These are phyloP conservation scores for Rubia yunnanensis DNA, from an alignment of 257 asterid genomes.

Conservation along the genomic window DNA sequence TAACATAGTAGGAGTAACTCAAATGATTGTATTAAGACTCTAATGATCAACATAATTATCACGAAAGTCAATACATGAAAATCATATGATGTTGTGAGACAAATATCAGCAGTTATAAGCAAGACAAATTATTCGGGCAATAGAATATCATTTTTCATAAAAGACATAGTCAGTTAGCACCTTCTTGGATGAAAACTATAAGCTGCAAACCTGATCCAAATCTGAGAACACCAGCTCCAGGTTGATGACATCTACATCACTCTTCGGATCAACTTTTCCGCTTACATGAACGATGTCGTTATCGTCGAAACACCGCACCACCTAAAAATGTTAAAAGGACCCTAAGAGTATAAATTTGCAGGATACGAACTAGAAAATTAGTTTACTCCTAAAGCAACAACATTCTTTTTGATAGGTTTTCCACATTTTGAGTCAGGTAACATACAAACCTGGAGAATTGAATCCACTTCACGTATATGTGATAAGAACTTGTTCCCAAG, in stretches of 20 bases:
- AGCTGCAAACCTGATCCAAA: slow-evolving; percentile 67
- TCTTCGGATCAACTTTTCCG: slow-evolving; percentile 87
- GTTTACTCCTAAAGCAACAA: not conserved
- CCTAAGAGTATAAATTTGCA: not conserved
- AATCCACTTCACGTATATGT: slow-evolving; percentile 96
- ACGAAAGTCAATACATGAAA: not conserved
- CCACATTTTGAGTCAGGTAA: not conserved
- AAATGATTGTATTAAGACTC: not conserved
- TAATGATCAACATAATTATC: not conserved
- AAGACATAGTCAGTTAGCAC: not conserved
- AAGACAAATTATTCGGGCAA: not conserved
- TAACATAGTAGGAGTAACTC: not conserved
- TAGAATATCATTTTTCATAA: not conserved
- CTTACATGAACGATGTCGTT: slow-evolving; percentile 92
- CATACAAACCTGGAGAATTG: slow-evolving; percentile 75
- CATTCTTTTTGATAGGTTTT: not conserved
- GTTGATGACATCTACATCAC: slow-evolving; percentile 88
- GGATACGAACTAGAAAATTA: not conserved
- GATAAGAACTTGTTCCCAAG: slow-evolving; percentile 92
- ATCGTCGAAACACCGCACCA: slow-evolving; percentile 96
- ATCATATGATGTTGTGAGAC: not conserved
- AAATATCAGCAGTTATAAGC: not conserved
- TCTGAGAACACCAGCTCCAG: slow-evolving; percentile 90
- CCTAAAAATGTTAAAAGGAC: slow-evolving; percentile 35
- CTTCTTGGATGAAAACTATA: not conserved